Percentiles rank a stretch among this genome's conserved stretches.
These are phyloP conservation scores for Exophiala xenobiotica DNA, from an alignment of 2,329 filamentous ascomycete species.

Conservation along the genomic window DNA sequence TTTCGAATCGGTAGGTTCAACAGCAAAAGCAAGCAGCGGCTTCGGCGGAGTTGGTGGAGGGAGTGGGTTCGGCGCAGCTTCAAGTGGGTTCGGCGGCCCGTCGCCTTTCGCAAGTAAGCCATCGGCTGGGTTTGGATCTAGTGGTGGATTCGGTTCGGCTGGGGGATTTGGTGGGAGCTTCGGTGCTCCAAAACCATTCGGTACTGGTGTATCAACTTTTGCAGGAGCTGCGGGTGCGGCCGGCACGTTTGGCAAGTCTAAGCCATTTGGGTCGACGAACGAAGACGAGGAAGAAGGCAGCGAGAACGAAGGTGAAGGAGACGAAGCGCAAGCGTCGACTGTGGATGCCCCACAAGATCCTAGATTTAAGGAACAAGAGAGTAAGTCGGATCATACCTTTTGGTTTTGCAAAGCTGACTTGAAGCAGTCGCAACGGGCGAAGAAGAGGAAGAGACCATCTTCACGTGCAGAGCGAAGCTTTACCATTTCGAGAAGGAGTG, in stretches of 20 bases:
- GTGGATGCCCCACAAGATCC: constrained; percentile 52
- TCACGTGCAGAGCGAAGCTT: constrained; percentile 77
- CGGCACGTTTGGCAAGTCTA: constrained; percentile 41
- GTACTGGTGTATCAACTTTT: constrained; percentile 63
- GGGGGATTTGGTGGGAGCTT: constrained; percentile 38
- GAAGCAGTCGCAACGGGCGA: constrained; percentile 78
- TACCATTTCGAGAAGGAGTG: constrained; percentile 76
- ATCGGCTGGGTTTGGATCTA: constrained; percentile 39
- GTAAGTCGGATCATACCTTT: constrained; percentile 50
- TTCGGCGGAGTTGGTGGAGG: constrained; percentile 19
- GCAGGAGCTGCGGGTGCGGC: constrained; percentile 59
- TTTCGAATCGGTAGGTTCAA: constrained; percentile 53
- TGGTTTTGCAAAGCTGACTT: constrained; percentile 31
- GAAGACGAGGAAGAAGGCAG: constrained; percentile 53
- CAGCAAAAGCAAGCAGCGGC: constrained; percentile 40
- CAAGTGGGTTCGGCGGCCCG: constrained; percentile 29
- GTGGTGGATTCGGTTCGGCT: constrained; percentile 37
- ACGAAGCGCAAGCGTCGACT: constrained; percentile 61
- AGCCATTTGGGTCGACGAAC: constrained; percentile 74
- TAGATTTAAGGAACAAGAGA: constrained; percentile 58
- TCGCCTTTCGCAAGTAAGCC: constrained; percentile 36
- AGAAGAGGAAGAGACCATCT: constrained; percentile 72
- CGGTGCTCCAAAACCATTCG: constrained; percentile 42
- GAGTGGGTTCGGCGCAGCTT: constrained; percentile 36
- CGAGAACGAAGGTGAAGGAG: constrained; percentile 47